Evolutionary conservation across 805 yeast genomes (phyloP), one percentile per base, ranked within the genome.

Genomic region (Monosporozyma servazzii): DNA sequence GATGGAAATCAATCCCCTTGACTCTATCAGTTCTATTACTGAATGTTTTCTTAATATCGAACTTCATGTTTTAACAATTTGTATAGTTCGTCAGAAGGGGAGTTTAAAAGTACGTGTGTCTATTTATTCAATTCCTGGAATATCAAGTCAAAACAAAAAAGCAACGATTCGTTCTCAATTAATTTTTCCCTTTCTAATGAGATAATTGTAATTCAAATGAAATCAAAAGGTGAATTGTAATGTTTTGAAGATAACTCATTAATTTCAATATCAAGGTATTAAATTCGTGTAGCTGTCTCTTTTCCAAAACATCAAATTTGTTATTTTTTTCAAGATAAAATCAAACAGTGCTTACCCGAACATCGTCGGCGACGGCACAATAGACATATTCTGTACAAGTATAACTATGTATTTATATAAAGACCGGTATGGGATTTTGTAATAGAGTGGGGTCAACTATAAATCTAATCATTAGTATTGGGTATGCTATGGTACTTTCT

Each of bases 1-100:
- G 99, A 69, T 93, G 99, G 76, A 93, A 86, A 71, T 93, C 99
- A 65, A 93, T 85, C 48, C 96, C 97, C 71, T 93, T 93, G 67
- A 93, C 97, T 69, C 99, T 84, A 69, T 90, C 97, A 40, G 97
- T 84, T 63, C 96, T 87, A 56, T 93, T 81, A 59, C 88, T 84
- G 71, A 90, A 87, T 66, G 75, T 72, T 71, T 51, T 52, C 49
- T 58, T 60, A 40, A 64, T 61, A 53, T 64, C 67, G 52, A 64
- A 52, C 51, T 65, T 62, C 67, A 63, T 65, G 20, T 15, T 48
- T 33, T 23, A 29, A 37, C 25, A 15, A 18, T 9, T 25, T 39
- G 11, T 18, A 18, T 39, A 39, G 21, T 23, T 42, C 30, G 36
- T 31, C 9, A 21, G 21, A 46, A 23, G 31, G 42, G 42, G 27